Base-by-base conservation (phyloP, 345 rosid genomes). In the Eucalyptus guilfoylei region DNA sequence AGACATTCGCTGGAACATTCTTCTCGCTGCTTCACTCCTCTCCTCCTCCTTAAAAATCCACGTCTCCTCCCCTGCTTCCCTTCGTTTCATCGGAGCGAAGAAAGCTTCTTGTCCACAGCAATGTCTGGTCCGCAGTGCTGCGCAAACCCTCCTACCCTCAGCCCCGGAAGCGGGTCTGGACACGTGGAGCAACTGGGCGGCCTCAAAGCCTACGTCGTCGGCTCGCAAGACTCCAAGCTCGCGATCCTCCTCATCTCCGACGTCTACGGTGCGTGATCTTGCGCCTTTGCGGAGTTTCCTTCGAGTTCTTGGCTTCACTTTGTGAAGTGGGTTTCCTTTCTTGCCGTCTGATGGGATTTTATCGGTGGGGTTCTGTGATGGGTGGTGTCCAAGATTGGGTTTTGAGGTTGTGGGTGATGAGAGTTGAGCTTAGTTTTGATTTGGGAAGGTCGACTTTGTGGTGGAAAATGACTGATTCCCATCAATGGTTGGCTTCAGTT, bases 111-210 rank as follows among this genome's bases (percentile, higher is more conserved):
- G 6, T 30, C 30, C 16, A 26, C 55, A 48, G 49, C 24, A 86
- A 91, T 94, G 95, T 91, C 95, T 26, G 92, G 94, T 19, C 90
- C 92, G 76, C 91, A 93, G 91, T 93, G 96, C 89, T 93, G 92
- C 85, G 89, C 89, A 23, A 94, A 94, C 86, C 93, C 95, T 47
- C 96, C 96, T 7, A 90, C 85, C 5, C 90, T 92, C 88, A 83
- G 67, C 88, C 90, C 92, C 23, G 44, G 21, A 49, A 24, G 72
- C 34, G 94, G 96, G 40, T 87, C 44, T 11, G 94, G 95, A 34
- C 91, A 83, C 28, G 91, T 92, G 23, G 89, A 91, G 86, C 90
- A 91, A 49, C 11, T 94, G 23, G 94, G 90, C 9, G 93, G 92
- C 88, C 90, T 92, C 49, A 80, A 91, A 8, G 48, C 92, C 34